Evolutionary conservation across 1,139 yeast species (phyloP).

Genomic region (Saccharomycopsis phalli): DNA sequence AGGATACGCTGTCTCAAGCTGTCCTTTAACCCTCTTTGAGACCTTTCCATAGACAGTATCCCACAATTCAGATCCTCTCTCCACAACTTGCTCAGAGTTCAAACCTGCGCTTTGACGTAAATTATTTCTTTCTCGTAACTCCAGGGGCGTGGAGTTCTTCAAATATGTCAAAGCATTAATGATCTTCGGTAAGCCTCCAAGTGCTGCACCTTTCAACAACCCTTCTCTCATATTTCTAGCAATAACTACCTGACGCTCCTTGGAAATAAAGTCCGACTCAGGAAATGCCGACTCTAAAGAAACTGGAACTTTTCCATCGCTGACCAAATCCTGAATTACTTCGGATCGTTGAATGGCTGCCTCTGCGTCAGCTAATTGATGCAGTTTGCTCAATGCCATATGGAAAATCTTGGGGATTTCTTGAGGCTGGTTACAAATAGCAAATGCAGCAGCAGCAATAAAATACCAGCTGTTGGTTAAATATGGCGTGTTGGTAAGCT

Average conservation of each 20-base stretch:
- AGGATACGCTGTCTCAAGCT: slow-evolving; percentile 69
- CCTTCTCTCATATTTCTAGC: slow-evolving; percentile 67
- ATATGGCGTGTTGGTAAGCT: slow-evolving; percentile 44
- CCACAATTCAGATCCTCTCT: slow-evolving; percentile 65
- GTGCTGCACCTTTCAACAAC: slow-evolving; percentile 64
- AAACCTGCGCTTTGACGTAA: slow-evolving; percentile 1
- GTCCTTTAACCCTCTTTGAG: slow-evolving; percentile 54
- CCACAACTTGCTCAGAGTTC: slow-evolving; percentile 25
- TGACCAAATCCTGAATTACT: slow-evolving; percentile 1
- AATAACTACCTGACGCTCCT: slow-evolving; percentile 26
- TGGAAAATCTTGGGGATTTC: slow-evolving; percentile 72
- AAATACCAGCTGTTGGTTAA: slow-evolving; percentile 59
- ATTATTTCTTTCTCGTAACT: slow-evolving; percentile 26
- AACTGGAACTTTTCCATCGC: slow-evolving; percentile 12
- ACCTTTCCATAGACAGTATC: slow-evolving; percentile 68
- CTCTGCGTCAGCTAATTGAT: slow-evolving; percentile 29
- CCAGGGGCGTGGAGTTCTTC: slow-evolving; percentile 54
- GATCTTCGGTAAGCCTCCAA: slow-evolving; percentile 77
- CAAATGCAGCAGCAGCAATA: slow-evolving; percentile 73
- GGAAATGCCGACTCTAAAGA: slow-evolving; percentile 14
- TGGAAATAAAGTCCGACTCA: slow-evolving; percentile 15
- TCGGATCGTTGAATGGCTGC: slow-evolving; percentile 17
- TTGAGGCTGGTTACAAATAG: slow-evolving; percentile 74
- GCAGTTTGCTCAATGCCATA: slow-evolving; percentile 52
- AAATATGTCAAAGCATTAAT: slow-evolving; percentile 68